Evolutionary conservation across 83 land plant genomes (phyloP).

Genomic region (Thuja plicata): DNA sequence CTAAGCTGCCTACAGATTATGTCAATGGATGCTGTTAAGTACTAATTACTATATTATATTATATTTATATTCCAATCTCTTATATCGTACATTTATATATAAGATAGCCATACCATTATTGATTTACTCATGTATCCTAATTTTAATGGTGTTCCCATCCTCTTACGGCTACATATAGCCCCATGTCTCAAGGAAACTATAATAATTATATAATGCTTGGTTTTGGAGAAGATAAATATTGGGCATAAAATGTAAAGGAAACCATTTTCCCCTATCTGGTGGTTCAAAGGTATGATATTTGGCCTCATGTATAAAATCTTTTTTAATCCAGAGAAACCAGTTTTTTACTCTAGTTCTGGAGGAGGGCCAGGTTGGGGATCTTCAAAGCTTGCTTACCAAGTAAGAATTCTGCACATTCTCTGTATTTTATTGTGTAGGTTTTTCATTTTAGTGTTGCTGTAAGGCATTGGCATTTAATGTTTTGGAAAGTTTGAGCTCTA

Average conservation of each 20-base stretch:
- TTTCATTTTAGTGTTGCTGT: not conserved
- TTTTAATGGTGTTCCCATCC: no score
- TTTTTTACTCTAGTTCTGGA: slow-evolving; percentile 13
- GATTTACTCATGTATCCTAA: no score
- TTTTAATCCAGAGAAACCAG: slow-evolving; percentile 10
- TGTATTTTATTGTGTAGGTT: not conserved
- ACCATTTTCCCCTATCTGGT: not conserved
- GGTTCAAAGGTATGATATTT: not conserved
- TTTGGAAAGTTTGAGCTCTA: not conserved
- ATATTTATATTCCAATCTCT: no score
- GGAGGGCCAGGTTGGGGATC: slow-evolving; percentile 13
- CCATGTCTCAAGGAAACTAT: not conserved
- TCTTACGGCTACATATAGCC: no score
- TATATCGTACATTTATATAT: no score
- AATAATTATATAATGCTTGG: not conserved
- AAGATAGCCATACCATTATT: no score
- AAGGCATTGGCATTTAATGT: not conserved
- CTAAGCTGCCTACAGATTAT: no score
- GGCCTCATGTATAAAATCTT: not conserved
- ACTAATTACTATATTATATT: no score
- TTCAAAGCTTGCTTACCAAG: slow-evolving; percentile 18
- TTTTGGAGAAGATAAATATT: not conserved
- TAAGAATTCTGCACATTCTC: not conserved
- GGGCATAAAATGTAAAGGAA: not conserved
- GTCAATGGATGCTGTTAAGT: no score